Evolutionary conservation across 2,329 filamentous ascomycete genomes (phyloP), one percentile per base, ranked within the genome.

Genomic region (Ascochyta pisi): DNA sequence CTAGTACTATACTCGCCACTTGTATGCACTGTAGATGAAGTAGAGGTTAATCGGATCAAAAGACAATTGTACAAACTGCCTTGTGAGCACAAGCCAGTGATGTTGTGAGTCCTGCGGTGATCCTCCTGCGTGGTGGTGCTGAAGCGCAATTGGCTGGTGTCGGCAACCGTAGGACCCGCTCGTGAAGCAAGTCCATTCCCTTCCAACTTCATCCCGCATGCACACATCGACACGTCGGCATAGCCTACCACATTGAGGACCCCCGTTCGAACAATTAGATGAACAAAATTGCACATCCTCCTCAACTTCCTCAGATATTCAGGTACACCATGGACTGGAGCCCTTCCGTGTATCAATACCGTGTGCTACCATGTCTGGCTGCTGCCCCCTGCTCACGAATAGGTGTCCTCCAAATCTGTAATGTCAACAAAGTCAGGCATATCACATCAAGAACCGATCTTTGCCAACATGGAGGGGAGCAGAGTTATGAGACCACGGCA

Each of bases 71-170:
- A 45, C 37, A 27, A 34, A 33, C 45, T 57, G 4, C 3, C n/a
- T 6, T 2, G 10, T 8, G n/a, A 40, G 37, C 23, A 9, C 22
- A 40, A 9, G 12, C 6, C 26, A n/a, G 16, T 45, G 19, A 66
- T 62, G 58, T 33, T 46, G 58, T 58, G 47, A 42, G 50, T 29
- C 16, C 53, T 60, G 60, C 40, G 12, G 54, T 64, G 60, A 34
- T 42, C 41, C 34, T 43, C 16, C 23, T 44, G 51, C 54, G 26
- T 44, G 22, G 37, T 51, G 40, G 43, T 43, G 16, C 43, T 35
- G 24, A 33, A 27, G 12, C 15, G 53, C 54, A 48, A 66, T 63
- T 64, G 60, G 64, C 23, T 19, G 19, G 54, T 31, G n/a, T 29
- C 19, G 29, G 41, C 33, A 44, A 39, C 40, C 42, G 56, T 49